Evolutionary conservation across 2,329 filamentous ascomycete species (phyloP), one percentile per base, ranked within the genome.

Genomic region (Ophiocordyceps australis): DNA sequence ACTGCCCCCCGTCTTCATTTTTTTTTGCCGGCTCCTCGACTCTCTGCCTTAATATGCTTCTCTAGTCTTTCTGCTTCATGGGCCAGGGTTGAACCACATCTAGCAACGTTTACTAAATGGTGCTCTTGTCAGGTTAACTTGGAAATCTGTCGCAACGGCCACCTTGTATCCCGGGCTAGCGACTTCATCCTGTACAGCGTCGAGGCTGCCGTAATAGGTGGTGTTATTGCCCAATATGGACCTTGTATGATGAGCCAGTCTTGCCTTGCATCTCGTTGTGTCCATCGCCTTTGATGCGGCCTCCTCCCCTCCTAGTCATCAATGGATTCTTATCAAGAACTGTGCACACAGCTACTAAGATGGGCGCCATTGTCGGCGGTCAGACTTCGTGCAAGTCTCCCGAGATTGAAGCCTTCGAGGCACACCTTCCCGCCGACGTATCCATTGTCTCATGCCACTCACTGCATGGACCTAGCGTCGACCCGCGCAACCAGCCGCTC

Each of bases 181-280:
- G 86, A 95, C 64, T 95, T 85, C 53, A 93, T 94, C 56, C 83
- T 98, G 48, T 98, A 98, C 65, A 92, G 79, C 54, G 89, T 98
- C 52, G 86, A 95, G 55, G 89, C 89, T 33, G 82, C 83, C 41
- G 69, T 75, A 37, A 92, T 98, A 50, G 78, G 82, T 47, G 67
- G 65, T 38, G 80, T 94, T 40, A 89, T 94, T 42, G 76, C 75
- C 34, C 62, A 76, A 42, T 98, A 82, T 51, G 89, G 85, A 35
- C 86, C 86, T 40, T 94, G 83, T 93, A 82, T 34, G 45, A 39
- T 23, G 29, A 24, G 28, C 18, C 26, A 22, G 37, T 35, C 27
- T 13, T 23, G 17, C 10, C 19, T 24, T 13, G 26, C 32, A n/a
- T n/a, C n/a, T n/a, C n/a, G n/a, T n/a, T n/a, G n/a, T n/a, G n/a